Percentiles rank a stretch among this genome's conserved stretches.
Evolutionary conservation across 2,329 filamentous ascomycete genomes (phyloP).

Genomic region (Tricladium varicosporioides): DNA sequence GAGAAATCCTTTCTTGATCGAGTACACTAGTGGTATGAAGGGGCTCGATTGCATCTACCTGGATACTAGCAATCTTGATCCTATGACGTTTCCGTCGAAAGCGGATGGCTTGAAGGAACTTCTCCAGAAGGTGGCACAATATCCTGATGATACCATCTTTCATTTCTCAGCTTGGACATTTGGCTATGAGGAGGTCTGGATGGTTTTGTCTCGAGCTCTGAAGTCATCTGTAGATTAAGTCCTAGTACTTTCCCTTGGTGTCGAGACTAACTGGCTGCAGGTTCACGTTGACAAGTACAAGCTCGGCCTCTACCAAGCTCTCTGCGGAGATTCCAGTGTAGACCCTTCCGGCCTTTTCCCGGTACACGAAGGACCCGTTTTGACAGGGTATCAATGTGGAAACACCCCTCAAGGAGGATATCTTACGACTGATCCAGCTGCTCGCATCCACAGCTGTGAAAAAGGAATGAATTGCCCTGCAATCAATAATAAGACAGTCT

Average conservation of each 20-base stretch:
- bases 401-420: slow-evolving; percentile 70
- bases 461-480: slow-evolving; percentile 61
- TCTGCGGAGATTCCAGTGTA: slow-evolving; percentile 46
- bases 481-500: slow-evolving; percentile 57
- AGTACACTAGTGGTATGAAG: slow-evolving; percentile 67
- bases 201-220: slow-evolving; percentile 71
- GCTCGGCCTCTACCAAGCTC: slow-evolving; percentile 65
- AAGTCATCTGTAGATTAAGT: slow-evolving; percentile 56
- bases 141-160: slow-evolving; percentile 74
- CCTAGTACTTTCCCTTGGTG: too few species aligned
- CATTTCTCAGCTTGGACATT: slow-evolving; percentile 90
- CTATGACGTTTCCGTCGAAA: slow-evolving; percentile 56
- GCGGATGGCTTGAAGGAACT: slow-evolving; percentile 75
- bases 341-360: slow-evolving; percentile 35
- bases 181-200: slow-evolving; percentile 90
- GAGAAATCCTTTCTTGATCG: slow-evolving; percentile 69
- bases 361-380: slow-evolving; percentile 59
- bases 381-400: slow-evolving; percentile 73
- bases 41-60: slow-evolving; percentile 80
- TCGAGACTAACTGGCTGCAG: slow-evolving; percentile 33
- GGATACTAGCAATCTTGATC: slow-evolving; percentile 72
- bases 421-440: slow-evolving; percentile 60
- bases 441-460: slow-evolving; percentile 83
- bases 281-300: slow-evolving; percentile 86
- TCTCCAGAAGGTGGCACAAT: slow-evolving; percentile 62